These are phyloP conservation scores for Phylloporus rhodoxanthus DNA, from an alignment of 768 basidiomycete species.

Conservation along the genomic window DNA sequence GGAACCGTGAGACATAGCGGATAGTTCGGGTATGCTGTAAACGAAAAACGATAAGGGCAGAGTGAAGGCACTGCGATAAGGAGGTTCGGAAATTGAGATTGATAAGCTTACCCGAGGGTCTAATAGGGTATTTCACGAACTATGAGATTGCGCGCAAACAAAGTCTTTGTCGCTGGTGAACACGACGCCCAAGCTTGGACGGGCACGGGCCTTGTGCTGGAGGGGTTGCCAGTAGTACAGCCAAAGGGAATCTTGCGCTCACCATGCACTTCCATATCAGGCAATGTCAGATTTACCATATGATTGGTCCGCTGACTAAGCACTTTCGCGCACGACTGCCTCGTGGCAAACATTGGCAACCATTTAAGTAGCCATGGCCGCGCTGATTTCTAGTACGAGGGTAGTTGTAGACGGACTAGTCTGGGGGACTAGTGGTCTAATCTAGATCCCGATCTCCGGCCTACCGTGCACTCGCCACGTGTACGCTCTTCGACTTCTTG, in stretches of 20 bases:
- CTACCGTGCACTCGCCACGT: slow-evolving; percentile 25
- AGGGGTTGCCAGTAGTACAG: slow-evolving; percentile 4
- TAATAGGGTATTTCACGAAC: slow-evolving; percentile 22
- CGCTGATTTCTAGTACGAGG: neutral
- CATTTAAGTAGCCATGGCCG: neutral
- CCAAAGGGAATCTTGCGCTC: slow-evolving; percentile 6
- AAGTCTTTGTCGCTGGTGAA: neutral
- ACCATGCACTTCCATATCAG: slow-evolving; percentile 12
- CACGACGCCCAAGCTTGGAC: neutral
- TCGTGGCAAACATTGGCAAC: too few species aligned
- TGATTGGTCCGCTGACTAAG: slow-evolving; percentile 31
- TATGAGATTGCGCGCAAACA: neutral
- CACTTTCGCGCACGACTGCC: slow-evolving; percentile 17
- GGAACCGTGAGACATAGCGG: slow-evolving; percentile 64
- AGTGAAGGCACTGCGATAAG: slow-evolving; percentile 27
- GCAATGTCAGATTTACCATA: slow-evolving; percentile 17
- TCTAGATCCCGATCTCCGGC: neutral
- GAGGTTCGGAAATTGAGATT: slow-evolving; percentile 22
- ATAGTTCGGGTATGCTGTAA: slow-evolving; percentile 34
- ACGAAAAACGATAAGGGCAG: slow-evolving; percentile 29
- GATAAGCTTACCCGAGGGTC: slow-evolving; percentile 28
- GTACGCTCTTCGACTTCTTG: slow-evolving; percentile 16
- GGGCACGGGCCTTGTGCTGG: neutral
- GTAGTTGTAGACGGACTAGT: neutral
- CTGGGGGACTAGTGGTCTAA: neutral